Base-by-base conservation (phyloP, 352 stramenopile genomes). In the Globisporangium rhizosaccharum region DNA sequence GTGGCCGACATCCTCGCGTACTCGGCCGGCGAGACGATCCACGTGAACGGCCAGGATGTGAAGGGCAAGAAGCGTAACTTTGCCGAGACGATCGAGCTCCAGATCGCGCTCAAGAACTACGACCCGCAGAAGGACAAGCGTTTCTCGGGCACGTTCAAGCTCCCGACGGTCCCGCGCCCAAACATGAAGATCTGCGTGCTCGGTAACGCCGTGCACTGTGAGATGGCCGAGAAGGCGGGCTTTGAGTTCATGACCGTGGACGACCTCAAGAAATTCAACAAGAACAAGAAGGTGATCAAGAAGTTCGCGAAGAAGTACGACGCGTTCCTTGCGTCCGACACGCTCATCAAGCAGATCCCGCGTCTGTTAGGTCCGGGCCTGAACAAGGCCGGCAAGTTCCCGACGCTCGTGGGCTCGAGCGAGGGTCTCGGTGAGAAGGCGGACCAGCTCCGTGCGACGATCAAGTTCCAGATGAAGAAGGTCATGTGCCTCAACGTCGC, bases 401-500 rank as follows among this genome's bases (percentile, higher is more conserved):
- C 97, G 48, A 99, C 97, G 49, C 80, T 99, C 41, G 85, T 99
- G 59, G 79, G 88, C 50, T 81, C 78, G 66, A 95, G 78, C 67
- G 97, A 99, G 63, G 94, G 98, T 61, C 92, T 99, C 63, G 91
- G 96, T 61, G 95, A 98, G 61, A 99, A 99, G 92, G 96, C 98
- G 57, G 96, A 99, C 66, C 90, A 95, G 68, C 82, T 99, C 60
- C 97, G 97, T 61, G 91, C 94, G 59, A 99, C 97, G 62, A 99
- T 99, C 90, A 99, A 99, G 92, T 99, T 99, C 89, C 97, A 99
- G 90, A 99, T 99, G 97, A 99, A 99, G 95, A 99, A 99, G 89
- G 97, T 99, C 63, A 98, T 99, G 93, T 99, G 97, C 86, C 76
- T 99, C 15, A 99, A 98, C 79, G 94, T 99, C 49, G 95, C 97